These are phyloP conservation scores for Tylopilus sp. DNA, from an alignment of 1,284 basidiomycete species.

Conservation along the genomic window DNA sequence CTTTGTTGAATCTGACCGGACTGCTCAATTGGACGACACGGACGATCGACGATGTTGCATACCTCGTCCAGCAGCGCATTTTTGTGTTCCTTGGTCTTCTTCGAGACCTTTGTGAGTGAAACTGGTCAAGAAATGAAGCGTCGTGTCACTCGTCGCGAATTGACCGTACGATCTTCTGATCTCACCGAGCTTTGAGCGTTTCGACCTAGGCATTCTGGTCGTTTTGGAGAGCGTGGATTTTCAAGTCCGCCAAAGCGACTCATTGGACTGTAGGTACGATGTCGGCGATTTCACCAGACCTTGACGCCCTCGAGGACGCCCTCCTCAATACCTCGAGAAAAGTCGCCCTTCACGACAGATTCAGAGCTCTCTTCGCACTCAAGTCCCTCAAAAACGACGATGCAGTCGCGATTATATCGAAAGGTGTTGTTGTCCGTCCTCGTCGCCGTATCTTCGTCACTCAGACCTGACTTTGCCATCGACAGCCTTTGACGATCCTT, in stretches of 20 bases:
- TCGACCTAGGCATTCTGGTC: slow-evolving; percentile 78
- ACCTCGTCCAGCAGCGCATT: slow-evolving; percentile 80
- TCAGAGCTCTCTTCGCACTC: slow-evolving; percentile 90
- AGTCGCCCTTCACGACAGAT: slow-evolving; percentile 83
- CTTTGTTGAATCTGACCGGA: slow-evolving; percentile 67
- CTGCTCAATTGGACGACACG: slow-evolving; percentile 1
- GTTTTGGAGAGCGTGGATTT: slow-evolving; percentile 14
- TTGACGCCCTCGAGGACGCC: slow-evolving; percentile 57
- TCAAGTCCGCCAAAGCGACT: slow-evolving; percentile 35
- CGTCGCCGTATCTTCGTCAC: not conserved
- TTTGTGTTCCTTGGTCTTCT: slow-evolving; percentile 86
- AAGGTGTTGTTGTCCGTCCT: slow-evolving; percentile 51
- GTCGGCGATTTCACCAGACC: slow-evolving; percentile 39
- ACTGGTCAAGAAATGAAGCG: slow-evolving; percentile 40
- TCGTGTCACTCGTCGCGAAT: slow-evolving; percentile 13
- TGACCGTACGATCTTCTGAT: slow-evolving; percentile 1
- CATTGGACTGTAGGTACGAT: slow-evolving; percentile 21
- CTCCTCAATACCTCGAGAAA: slow-evolving; percentile 76
- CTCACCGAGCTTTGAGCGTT: slow-evolving; percentile 79
- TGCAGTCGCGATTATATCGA: slow-evolving; percentile 82
- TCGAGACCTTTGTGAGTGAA: slow-evolving; percentile 73
- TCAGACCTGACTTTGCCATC: not conserved
- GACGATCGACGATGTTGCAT: slow-evolving; percentile 25
- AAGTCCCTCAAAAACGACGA: slow-evolving; percentile 81
- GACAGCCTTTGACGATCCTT: slow-evolving; percentile 81